Evolutionary conservation across 1,139 yeast species (phyloP), one percentile per base, ranked within the genome.

Genomic region (Kurtzmaniella quercitrusa): DNA sequence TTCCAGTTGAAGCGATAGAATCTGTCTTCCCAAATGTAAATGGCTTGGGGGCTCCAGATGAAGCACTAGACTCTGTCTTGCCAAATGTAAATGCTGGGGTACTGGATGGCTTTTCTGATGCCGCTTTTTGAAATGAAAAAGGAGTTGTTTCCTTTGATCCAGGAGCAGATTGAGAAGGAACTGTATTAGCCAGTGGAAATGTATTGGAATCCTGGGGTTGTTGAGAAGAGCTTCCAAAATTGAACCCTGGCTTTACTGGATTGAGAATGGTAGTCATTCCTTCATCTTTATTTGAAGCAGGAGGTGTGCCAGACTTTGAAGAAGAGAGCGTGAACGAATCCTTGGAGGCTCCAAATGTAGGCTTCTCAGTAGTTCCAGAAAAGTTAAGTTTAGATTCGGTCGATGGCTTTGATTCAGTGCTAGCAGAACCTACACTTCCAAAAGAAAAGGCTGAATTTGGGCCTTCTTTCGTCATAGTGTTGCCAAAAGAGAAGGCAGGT

Each of bases 61-160:
- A 9, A 15, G 18, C 11, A 36, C 27, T 19, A 3, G 23, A 19
- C 14, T 19, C 25, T 18, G 53, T 8, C 8, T 37, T 42, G 18
- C 51, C 53, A 48, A 53, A 53, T 10, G 52, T 40, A 37, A 54
- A 53, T 18, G 44, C 42, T 14, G 55, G 41, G 12, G 17, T 14
- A 12, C 17, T 36, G 19, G 23, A 3, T 18, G 38, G 17, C 27
- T 36, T 36, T 11, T 19, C 27, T 12, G 17, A 19, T 36, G 19
- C 38, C 12, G 38, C 23, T 10, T 36, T 36, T 11, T 14, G 25
- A 11, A 36, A 36, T 3, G 38, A 19, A 36, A 36, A 36, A 18
- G 25, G 36, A 3, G 38, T 36, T 2, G 27, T 12, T 21, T 36
- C 38, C 27, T 36, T 36, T 4, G 38, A 36, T 5, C 27, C 15